A percentile compares a stretch with the other conserved stretches of the same genome.
Conservation (phyloP, 2,329 filamentous ascomycete species). For the Talaromyces piceae region DNA sequence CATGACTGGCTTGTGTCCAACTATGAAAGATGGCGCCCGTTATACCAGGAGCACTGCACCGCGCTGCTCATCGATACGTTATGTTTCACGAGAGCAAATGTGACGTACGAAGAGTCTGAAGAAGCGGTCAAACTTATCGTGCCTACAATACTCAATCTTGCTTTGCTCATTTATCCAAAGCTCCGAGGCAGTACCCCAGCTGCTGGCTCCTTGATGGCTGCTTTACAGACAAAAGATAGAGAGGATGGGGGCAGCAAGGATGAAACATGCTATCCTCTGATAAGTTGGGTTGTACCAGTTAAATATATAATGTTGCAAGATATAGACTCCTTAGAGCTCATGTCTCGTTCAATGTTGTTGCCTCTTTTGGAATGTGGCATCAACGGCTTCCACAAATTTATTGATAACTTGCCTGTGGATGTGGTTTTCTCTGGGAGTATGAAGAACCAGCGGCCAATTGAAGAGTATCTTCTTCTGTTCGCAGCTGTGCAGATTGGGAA, state of each 20-base stretch:
- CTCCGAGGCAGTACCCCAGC: slow-evolving; percentile 23
- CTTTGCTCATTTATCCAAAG: slow-evolving; percentile 25
- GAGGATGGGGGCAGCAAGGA: background rate
- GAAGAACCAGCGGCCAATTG: slow-evolving; percentile 39
- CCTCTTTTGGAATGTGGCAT: slow-evolving; percentile 29
- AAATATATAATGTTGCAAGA: slow-evolving; percentile 31
- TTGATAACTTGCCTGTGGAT: slow-evolving; percentile 51
- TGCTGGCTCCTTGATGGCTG: slow-evolving; percentile 22
- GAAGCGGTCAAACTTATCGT: slow-evolving; percentile 16
- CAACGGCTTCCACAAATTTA: slow-evolving; percentile 38
- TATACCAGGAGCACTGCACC: slow-evolving; percentile 27
- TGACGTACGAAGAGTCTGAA: slow-evolving; percentile 9
- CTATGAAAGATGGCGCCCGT: slow-evolving; percentile 23
- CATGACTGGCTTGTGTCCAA: slow-evolving; percentile 28
- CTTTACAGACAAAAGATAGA: slow-evolving; percentile 22
- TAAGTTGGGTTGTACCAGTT: slow-evolving; percentile 31
- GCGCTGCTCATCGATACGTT: slow-evolving; percentile 20
- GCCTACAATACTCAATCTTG: slow-evolving; percentile 24
- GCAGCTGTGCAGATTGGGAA: slow-evolving; percentile 65
- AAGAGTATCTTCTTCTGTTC: slow-evolving; percentile 54
- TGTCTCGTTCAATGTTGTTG: slow-evolving; percentile 30
- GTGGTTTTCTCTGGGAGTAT: slow-evolving; percentile 42
- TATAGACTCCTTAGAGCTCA: slow-evolving; percentile 26
- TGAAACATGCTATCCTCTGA: slow-evolving; percentile 13
- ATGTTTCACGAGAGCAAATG: slow-evolving; percentile 13